Evolutionary conservation across 2,329 filamentous ascomycete species (phyloP).

Genomic region (Penicillium sp.): DNA sequence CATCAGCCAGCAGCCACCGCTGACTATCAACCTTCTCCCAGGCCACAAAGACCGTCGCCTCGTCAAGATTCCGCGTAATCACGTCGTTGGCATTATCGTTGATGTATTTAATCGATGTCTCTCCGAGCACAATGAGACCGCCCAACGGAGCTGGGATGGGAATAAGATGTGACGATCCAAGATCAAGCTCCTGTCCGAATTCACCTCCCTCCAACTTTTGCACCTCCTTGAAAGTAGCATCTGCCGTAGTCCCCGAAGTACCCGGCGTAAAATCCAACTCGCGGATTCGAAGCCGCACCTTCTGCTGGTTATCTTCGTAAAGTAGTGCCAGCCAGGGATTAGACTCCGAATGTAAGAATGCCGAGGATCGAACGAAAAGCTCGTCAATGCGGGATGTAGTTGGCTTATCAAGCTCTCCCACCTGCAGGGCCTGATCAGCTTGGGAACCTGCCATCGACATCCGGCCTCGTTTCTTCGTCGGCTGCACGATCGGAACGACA

Average conservation of each 20-base stretch:
- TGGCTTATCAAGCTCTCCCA: constrained; percentile 60
- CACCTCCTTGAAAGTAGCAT: constrained; percentile 54
- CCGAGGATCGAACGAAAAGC: constrained; percentile 63
- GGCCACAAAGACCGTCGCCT: constrained; percentile 83
- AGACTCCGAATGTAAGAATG: constrained; percentile 59
- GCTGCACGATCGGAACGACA: constrained; percentile 59
- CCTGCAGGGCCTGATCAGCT: constrained; percentile 34
- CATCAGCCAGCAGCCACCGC: constrained; percentile 84
- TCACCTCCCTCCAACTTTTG: constrained; percentile 31
- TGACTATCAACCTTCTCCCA: constrained; percentile 83
- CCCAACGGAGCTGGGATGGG: constrained; percentile 60
- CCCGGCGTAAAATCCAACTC: constrained; percentile 54
- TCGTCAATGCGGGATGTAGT: constrained; percentile 63
- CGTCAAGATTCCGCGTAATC: constrained; percentile 63
- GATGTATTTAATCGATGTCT: constrained; percentile 80
- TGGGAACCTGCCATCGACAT: constrained; percentile 24
- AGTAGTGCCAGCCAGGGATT: constrained; percentile 62
- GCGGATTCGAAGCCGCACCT: constrained; percentile 54
- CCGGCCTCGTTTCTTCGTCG: constrained; percentile 46
- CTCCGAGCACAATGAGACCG: constrained; percentile 71
- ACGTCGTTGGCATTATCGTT: constrained; percentile 70
- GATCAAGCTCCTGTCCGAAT: constrained; percentile 55
- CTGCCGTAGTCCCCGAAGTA: constrained; percentile 46
- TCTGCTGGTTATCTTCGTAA: constrained; percentile 61
- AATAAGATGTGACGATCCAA: constrained; percentile 61